phyloP scores from a whole-genome alignment of 306 rosid genomes.

The Pyrus communis region DNA sequence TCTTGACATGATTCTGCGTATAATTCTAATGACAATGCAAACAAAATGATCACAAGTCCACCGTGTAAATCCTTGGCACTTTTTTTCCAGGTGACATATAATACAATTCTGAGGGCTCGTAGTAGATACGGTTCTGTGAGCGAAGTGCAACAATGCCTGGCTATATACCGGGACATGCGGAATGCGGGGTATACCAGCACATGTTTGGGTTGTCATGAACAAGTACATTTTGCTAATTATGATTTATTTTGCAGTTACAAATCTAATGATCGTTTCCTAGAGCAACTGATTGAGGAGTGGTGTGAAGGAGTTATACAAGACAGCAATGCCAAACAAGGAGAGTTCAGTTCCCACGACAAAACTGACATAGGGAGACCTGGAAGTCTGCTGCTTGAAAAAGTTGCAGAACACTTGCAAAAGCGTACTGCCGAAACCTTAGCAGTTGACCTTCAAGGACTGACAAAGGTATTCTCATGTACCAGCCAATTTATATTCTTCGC shows the following conservation, averaged over 20 bases:
- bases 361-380: slow-evolving; percentile 44
- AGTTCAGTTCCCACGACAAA: slow-evolving; percentile 34
- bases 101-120: slow-evolving; percentile 75
- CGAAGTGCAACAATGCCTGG: slow-evolving; percentile 81
- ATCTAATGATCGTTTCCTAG: slow-evolving; percentile 69
- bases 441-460: slow-evolving; percentile 79
- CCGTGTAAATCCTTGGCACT: background rate
- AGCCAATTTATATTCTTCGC: background rate
- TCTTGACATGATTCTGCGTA: background rate
- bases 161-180: slow-evolving; percentile 86
- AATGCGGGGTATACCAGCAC: slow-evolving; percentile 68
- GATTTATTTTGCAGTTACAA: slow-evolving; percentile 51
- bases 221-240: slow-evolving; percentile 1
- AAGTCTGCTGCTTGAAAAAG: slow-evolving; percentile 77
- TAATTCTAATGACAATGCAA: background rate
- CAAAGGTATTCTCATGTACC: slow-evolving; percentile 42
- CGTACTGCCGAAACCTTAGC: slow-evolving; percentile 61
- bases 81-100: slow-evolving; percentile 70
- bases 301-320: slow-evolving; percentile 88
- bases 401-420: slow-evolving; percentile 72
- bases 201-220: background rate
- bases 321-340: slow-evolving; percentile 38
- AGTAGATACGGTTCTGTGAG: slow-evolving; percentile 62
- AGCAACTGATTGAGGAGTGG: slow-evolving; percentile 83
- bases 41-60: background rate